Evolutionary conservation across 257 asterid species (phyloP), one percentile per base, ranked within the genome.

Genomic region (Salvia rosmarinus): DNA sequence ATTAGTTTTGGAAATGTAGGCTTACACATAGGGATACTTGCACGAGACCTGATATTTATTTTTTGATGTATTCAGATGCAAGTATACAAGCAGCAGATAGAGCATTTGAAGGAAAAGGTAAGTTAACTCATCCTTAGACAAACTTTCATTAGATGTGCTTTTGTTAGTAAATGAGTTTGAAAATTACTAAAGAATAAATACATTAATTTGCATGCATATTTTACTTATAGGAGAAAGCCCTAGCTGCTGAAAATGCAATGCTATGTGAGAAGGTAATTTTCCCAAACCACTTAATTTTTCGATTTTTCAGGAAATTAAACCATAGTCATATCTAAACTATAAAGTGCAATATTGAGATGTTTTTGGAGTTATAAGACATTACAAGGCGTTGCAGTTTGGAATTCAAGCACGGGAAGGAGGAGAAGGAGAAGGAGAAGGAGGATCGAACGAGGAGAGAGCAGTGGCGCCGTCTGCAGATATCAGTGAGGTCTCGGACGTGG

Each of bases 61-160:
- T 11, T 37, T 60, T 61, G 19, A 13, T 55, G 14, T 5, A 43
- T 72, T 30, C 76, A 94, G 99, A 81, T 85, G 88, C 90, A 89
- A 81, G 86, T 91, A 6, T 94, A 80, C 83, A 84, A 76, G 77
- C 91, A 91, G 68, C 96, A 91, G 79, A 85, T 89, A 66, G 83
- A 85, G 43, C 86, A 79, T 17, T 66, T 94, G 79, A 89, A 87
- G 79, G 91, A 88, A 65, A 89, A 88, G 98, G 99, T 94, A 82
- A 47, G 11, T 7, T 1, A 20, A 30, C 9, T 9, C 8, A 39
- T 39, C 44, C 44, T 39, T 39, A 8, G 12, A 0, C 8, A 9
- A 39, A 39, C 44, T 7, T 7, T 39, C 44, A 39, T 9, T 39
- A 7, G 44, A 39, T 9, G 44, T 39, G 44, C 11, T 39, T 39